Evolutionary conservation across 768 basidiomycete genomes (phyloP).

Genomic region (Antrodiella citrinella): DNA sequence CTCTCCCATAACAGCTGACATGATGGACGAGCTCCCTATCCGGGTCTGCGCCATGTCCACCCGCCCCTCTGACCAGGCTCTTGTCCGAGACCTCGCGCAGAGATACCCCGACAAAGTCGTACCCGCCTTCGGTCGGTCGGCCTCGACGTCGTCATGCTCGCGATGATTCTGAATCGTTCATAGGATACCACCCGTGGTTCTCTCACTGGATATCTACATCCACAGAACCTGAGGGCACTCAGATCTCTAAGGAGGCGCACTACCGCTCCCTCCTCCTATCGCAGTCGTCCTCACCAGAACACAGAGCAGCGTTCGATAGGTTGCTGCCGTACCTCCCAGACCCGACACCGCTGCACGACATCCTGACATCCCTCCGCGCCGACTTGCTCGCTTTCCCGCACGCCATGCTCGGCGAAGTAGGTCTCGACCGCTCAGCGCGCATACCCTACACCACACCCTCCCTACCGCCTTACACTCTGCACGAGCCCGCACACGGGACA

Average conservation of each 20-base stretch:
- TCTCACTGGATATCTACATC: slow-evolving; percentile 71
- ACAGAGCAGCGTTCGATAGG: slow-evolving; percentile 38
- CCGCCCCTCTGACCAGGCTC: slow-evolving; percentile 54
- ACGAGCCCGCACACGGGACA: slow-evolving; percentile 15
- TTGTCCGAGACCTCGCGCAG: slow-evolving; percentile 58
- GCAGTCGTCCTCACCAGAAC: slow-evolving; percentile 14
- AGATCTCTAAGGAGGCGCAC: slow-evolving; percentile 56
- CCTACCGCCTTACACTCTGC: slow-evolving; percentile 11
- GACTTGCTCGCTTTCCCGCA: slow-evolving; percentile 54
- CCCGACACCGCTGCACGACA: slow-evolving; percentile 51
- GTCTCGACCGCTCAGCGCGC: slow-evolving; percentile 76
- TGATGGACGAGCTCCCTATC: slow-evolving; percentile 50
- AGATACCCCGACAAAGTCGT: slow-evolving; percentile 58
- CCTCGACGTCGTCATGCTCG: no score
- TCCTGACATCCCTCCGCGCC: slow-evolving; percentile 50
- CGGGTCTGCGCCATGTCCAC: slow-evolving; percentile 83
- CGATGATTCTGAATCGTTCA: slow-evolving; percentile 2
- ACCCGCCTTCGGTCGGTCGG: slow-evolving; percentile 74
- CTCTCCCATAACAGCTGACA: slow-evolving; percentile 37
- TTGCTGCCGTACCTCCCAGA: slow-evolving; percentile 65
- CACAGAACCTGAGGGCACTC: slow-evolving; percentile 26
- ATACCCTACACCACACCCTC: slow-evolving; percentile 53
- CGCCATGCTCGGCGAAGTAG: slow-evolving; percentile 91
- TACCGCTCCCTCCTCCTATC: slow-evolving; percentile 65
- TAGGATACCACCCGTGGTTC: slow-evolving; percentile 95